Base-by-base conservation (phyloP, 306 rosid species). In the Cicer pinnatifidum region DNA sequence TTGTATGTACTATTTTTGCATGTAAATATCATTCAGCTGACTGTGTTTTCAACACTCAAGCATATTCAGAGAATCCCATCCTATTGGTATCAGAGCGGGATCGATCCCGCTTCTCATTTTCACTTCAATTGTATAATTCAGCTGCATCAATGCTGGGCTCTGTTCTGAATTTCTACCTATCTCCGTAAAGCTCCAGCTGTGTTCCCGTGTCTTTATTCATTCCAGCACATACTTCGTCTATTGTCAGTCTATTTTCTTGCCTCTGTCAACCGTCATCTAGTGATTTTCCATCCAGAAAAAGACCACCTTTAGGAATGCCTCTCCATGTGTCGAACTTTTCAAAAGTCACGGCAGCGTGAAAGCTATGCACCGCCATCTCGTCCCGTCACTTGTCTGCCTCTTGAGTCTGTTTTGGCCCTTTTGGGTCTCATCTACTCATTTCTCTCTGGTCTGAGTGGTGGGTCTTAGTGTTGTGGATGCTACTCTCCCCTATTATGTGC, bases 341-440 rank as follows among this genome's bases (percentile, higher is more conserved):
- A n/a, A 28, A 20, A 19, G 46, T 13, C 28, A 7, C 23, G 6
- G 8, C 67, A 13, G 44, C 8, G 13, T 57, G 11, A 35, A n/a
- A 7, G 6, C 28, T 23, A 8, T 39, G 7, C 3, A 19, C 7
- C 13, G 20, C 46, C 69, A 9, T 63, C 69, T 51, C 69, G 10
- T 63, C 69, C 69, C 51, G 17, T 63, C 50, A 15, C 69, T 41
- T 10, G 9, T 63, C 8, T 17, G 13, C 33, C 50, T 41, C 46
- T 13, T 63, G 69, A 15, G 69, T 17, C 50, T 63, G 23, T 38
- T 63, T 39, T 62, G 68, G 48, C 5, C 15, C 50, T 38, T 63
- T 39, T 62, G 68, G 48, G 33, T 39, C 50, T 63, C 23, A 41
- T 17, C 33, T 63, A 5, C 40, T 16, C 8, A 6, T 59, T 16